Evolutionary conservation across 2,329 filamentous ascomycete species (phyloP).

Genomic region (Trichoderma guizhouense): DNA sequence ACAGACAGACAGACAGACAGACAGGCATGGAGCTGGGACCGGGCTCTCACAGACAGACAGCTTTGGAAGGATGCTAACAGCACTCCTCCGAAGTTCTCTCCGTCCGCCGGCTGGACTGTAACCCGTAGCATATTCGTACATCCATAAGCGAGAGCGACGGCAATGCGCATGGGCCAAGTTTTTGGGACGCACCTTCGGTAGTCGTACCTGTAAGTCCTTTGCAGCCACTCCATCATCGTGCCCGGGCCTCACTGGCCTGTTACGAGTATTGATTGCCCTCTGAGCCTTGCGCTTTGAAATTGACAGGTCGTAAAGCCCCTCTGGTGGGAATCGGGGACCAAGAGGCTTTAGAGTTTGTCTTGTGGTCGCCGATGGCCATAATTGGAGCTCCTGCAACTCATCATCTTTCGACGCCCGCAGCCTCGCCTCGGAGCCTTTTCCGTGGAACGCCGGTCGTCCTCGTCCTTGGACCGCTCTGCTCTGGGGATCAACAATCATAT

Average conservation of each 20-base stretch:
- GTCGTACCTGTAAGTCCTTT: background rate
- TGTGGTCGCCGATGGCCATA: background rate
- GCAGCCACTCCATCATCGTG: background rate
- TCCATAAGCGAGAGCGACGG: background rate
- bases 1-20: background rate
- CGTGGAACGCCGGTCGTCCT: background rate
- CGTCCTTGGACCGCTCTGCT: background rate
- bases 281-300: background rate
- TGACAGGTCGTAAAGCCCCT: background rate
- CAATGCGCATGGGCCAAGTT: background rate
- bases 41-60: background rate
- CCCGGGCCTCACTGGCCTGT: background rate
- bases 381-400: background rate
- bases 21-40: background rate
- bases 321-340: background rate
- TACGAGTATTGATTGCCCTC: background rate
- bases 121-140: background rate
- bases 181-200: background rate
- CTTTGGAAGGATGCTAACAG: background rate
- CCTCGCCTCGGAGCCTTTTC: background rate
- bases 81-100: constrained; percentile 1
- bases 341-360: constrained; percentile 1
- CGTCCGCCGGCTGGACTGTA: background rate
- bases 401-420: constrained; percentile 2
- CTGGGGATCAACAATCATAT: constrained; percentile 1